phyloP scores from a whole-genome alignment of 1,139 yeast genomes.

The Suhomyces bokatorum region DNA sequence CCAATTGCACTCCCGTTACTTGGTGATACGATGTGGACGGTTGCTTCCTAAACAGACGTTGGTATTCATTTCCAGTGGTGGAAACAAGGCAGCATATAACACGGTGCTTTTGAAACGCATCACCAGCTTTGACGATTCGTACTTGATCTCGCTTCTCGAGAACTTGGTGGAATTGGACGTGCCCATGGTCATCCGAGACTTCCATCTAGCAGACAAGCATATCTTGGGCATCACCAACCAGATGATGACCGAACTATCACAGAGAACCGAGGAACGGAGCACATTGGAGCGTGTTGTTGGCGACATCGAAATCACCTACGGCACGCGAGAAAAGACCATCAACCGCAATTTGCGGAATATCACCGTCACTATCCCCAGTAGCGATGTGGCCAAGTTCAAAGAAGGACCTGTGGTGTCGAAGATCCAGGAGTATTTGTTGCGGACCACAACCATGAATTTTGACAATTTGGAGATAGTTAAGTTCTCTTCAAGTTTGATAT shows the following conservation, averaged over 20 bases:
- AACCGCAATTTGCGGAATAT: slow-evolving; percentile 24
- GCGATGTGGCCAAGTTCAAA: slow-evolving; percentile 19
- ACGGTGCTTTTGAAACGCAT: slow-evolving; percentile 14
- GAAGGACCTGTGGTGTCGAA: slow-evolving; percentile 9
- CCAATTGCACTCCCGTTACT: slow-evolving; percentile 10
- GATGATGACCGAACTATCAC: slow-evolving; percentile 8
- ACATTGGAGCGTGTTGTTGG: slow-evolving; percentile 13
- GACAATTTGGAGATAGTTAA: slow-evolving; percentile 22
- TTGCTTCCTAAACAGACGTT: slow-evolving; percentile 16
- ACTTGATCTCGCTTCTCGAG: slow-evolving; percentile 12
- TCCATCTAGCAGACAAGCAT: slow-evolving; percentile 10
- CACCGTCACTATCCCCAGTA: slow-evolving; percentile 25
- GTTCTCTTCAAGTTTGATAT: slow-evolving; percentile 24
- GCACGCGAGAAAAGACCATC: slow-evolving; percentile 10
- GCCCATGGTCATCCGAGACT: slow-evolving; percentile 16
- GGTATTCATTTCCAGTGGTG: slow-evolving; percentile 11
- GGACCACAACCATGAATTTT: slow-evolving; percentile 23
- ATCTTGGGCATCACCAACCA: slow-evolving; percentile 13
- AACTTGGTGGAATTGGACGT: slow-evolving; percentile 11
- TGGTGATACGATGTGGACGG: slow-evolving; percentile 15
- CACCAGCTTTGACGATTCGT: slow-evolving; percentile 8
- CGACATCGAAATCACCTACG: slow-evolving; percentile 17
- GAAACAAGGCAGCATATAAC: slow-evolving; percentile 3
- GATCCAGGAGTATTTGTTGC: slow-evolving; percentile 20
- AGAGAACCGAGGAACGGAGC: slow-evolving; percentile 2